Percentiles rank a stretch among this genome's conserved stretches.
These are phyloP conservation scores for Alternaria burnsii DNA, from an alignment of 2,329 filamentous ascomycete species.

Conservation along the genomic window DNA sequence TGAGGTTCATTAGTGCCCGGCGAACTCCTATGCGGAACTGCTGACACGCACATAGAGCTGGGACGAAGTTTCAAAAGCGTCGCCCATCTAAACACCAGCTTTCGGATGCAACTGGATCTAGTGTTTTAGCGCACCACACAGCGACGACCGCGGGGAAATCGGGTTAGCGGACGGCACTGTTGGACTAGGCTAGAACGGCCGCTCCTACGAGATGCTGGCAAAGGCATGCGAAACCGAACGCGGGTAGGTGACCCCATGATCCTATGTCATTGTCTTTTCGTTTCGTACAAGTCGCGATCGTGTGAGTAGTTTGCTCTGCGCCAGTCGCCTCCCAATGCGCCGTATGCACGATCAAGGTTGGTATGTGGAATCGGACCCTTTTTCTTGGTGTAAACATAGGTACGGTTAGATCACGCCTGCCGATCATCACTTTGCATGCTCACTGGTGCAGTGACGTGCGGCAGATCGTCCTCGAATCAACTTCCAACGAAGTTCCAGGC, in stretches of 20 bases:
- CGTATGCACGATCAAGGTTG: slow-evolving; percentile 12
- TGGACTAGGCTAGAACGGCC: slow-evolving; percentile 41
- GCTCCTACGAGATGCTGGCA: slow-evolving; percentile 37
- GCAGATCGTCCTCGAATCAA: slow-evolving; percentile 23
- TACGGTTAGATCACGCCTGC: slow-evolving; percentile 20
- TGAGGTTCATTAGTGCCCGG: slow-evolving; percentile 39
- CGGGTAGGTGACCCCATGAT: slow-evolving; percentile 25
- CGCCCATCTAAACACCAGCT: slow-evolving; percentile 42
- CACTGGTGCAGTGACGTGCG: slow-evolving; percentile 25
- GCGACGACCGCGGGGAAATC: slow-evolving; percentile 46
- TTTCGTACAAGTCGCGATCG: slow-evolving; percentile 11
- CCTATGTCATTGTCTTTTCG: slow-evolving; percentile 10
- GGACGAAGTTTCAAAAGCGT: slow-evolving; percentile 44
- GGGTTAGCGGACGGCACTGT: slow-evolving; percentile 38
- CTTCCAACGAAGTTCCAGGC: slow-evolving; percentile 39
- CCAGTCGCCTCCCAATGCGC: slow-evolving; percentile 13
- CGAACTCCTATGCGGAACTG: slow-evolving; percentile 38
- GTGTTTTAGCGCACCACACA: slow-evolving; percentile 43
- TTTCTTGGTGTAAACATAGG: slow-evolving; percentile 17
- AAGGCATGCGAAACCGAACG: slow-evolving; percentile 29
- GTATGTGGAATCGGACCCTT: slow-evolving; percentile 17
- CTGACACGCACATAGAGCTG: slow-evolving; percentile 43
- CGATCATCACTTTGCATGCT: slow-evolving; percentile 24
- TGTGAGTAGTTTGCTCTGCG: not conserved
- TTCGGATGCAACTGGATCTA: slow-evolving; percentile 44